Evolutionary conservation across 2,329 filamentous ascomycete genomes (phyloP).

Genomic region (Hypoxylon sp.): DNA sequence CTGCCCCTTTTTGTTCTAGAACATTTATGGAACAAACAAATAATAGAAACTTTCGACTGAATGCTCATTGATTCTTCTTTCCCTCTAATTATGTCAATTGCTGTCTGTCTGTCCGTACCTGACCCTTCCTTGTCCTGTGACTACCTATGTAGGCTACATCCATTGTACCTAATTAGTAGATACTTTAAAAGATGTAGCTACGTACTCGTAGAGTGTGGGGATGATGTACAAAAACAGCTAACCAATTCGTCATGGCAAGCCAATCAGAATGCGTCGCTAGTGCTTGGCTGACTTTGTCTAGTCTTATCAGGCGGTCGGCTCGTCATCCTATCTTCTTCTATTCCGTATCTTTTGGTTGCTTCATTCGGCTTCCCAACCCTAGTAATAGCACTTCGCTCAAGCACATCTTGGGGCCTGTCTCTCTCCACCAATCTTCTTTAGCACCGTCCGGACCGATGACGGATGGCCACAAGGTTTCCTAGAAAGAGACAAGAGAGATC

Average conservation of each 20-base stretch:
- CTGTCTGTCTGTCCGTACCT: too few species aligned
- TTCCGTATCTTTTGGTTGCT: not conserved
- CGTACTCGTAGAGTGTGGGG: too few species aligned
- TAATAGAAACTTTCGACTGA: too few species aligned
- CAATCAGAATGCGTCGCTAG: constrained; percentile 22
- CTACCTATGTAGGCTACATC: too few species aligned
- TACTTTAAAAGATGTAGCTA: not conserved
- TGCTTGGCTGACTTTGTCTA: constrained; percentile 30
- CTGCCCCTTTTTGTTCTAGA: too few species aligned
- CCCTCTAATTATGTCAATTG: too few species aligned
- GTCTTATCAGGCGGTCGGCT: constrained; percentile 38
- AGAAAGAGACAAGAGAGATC: constrained; percentile 33
- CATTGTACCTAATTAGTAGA: too few species aligned
- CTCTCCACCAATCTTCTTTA: constrained; percentile 32
- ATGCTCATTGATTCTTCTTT: too few species aligned
- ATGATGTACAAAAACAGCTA: constrained; percentile 22
- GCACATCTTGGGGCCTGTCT: not conserved
- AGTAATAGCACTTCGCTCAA: too few species aligned
- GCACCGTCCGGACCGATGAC: constrained; percentile 45
- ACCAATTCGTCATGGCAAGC: constrained; percentile 24
- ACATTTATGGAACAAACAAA: too few species aligned
- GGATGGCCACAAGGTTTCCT: constrained; percentile 43
- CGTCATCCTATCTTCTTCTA: constrained; percentile 40
- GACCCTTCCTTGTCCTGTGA: too few species aligned
- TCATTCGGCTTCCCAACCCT: constrained; percentile 29